Base-by-base conservation (phyloP, 1,284 basidiomycete species). In the Cryptococcus sp. region DNA sequence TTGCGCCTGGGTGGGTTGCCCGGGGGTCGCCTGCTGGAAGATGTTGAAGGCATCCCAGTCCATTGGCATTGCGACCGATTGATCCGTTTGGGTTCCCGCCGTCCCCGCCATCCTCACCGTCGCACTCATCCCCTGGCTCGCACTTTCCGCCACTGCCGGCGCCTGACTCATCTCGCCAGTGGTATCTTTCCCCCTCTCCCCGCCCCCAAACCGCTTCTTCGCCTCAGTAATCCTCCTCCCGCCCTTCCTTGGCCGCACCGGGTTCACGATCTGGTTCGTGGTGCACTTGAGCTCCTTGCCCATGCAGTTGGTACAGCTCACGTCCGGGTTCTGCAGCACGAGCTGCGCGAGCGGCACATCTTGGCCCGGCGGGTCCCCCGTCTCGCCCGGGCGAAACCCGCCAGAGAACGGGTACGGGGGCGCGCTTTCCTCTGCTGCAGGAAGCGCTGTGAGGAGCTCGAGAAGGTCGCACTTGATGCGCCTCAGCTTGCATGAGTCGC, bases 381-480 rank as follows among this genome's bases (percentile, higher is more conserved):
- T 9, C 28, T 33, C 28, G 28, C 28, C 28, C 9, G 28, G 9
- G 5, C 28, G 5, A 33, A 9, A 4, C 5, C 28, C 9, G 18
- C 42, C 42, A 44, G 20, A 44, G 5, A 18, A 44, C 18, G 42
- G 42, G 3, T 18, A 12, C 20, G 62, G 24, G 50, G 39, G 4
- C 28, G 28, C 33, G 40, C 50, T n/a, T 18, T 21, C 8, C 43
- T 40, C 35, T 43, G 28, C 46, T 35, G 46, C 52, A 12, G 51
- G 48, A 8, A 46, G 40, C 7, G 49, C 9, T 20, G 59, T 48
- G 24, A 72, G 62, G 44, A 74, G 63, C 0, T 58, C 49, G 42
- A 67, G 55, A 21, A 74, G 62, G 55, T 74, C 72, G 46, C 64
- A 74, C 59, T 72, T 72, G 51, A 74, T 62, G 18, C 72, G 63